Percentiles rank a stretch among this genome's conserved stretches.
These are phyloP conservation scores for Phoma sp. DNA, from an alignment of 2,329 filamentous ascomycete genomes.

Conservation along the genomic window DNA sequence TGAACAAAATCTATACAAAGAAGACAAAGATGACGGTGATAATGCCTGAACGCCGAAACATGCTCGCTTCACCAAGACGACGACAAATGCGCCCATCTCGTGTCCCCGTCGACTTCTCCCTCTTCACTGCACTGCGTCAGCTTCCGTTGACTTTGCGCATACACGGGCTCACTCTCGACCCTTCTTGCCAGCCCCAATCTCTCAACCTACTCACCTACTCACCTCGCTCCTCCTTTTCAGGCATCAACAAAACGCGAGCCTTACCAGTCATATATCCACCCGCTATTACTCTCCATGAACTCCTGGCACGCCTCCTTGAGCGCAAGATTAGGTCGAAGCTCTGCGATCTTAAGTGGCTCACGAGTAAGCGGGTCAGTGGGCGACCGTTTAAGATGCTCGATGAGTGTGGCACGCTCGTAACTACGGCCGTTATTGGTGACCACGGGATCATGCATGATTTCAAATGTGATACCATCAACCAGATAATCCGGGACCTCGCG, in stretches of 20 bases:
- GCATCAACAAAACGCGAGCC: conserved; percentile 23
- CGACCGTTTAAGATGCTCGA: conserved; percentile 80
- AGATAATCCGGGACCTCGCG: conserved; percentile 74
- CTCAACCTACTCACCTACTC: no score
- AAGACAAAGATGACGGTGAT: neutral
- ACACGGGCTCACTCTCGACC: no score
- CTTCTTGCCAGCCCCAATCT: no score
- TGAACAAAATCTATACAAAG: neutral
- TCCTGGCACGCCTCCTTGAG: conserved; percentile 83
- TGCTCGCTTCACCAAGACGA: no score
- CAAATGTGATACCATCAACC: conserved; percentile 77
- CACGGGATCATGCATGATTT: conserved; percentile 74
- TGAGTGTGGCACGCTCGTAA: conserved; percentile 84
- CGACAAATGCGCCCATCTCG: neutral
- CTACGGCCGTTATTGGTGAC: conserved; percentile 83
- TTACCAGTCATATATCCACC: conserved; percentile 92
- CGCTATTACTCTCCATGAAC: conserved; percentile 78
- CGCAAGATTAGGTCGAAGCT: conserved; percentile 81
- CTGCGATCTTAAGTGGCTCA: conserved; percentile 69
- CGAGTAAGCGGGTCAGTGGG: conserved; percentile 83
- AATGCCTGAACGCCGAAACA: neutral
- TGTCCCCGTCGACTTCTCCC: neutral
- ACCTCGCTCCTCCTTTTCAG: no score
- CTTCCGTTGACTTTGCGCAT: neutral
- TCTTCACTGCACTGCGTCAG: neutral